Evolutionary conservation across 371 early-diverging fungal species (phyloP).

Genomic region (Conidiobolus incongruus): DNA sequence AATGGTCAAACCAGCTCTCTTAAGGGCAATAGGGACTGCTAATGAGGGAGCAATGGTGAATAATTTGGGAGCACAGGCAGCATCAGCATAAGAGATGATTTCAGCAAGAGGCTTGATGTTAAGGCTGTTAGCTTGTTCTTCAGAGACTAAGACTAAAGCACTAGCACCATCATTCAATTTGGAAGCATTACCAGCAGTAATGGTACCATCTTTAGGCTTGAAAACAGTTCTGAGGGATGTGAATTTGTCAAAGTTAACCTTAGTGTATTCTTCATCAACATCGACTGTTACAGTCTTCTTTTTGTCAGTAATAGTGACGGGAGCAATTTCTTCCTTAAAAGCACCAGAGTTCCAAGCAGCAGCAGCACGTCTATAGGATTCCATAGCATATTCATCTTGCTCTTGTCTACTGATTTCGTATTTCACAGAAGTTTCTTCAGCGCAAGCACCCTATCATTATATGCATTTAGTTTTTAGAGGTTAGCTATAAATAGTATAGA

Average conservation of each 20-base stretch:
- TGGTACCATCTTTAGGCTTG: slow-evolving; percentile 23
- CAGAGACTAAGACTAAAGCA: slow-evolving; percentile 70
- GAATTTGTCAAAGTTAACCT: slow-evolving; percentile 13
- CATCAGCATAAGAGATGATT: slow-evolving; percentile 43
- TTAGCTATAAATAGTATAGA: no score
- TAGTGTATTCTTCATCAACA: slow-evolving; percentile 53
- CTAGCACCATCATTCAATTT: slow-evolving; percentile 89
- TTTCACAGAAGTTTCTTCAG: slow-evolving; percentile 78
- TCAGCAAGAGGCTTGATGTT: slow-evolving; percentile 51
- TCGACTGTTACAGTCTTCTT: slow-evolving; percentile 60
- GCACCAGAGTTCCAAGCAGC: slow-evolving; percentile 43
- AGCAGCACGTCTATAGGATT: slow-evolving; percentile 71
- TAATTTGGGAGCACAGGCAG: slow-evolving; percentile 53
- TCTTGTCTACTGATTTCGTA: slow-evolving; percentile 52
- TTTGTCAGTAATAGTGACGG: slow-evolving; percentile 62
- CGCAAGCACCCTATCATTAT: slow-evolving; percentile 88
- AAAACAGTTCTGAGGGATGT: slow-evolving; percentile 5
- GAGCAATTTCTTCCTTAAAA: slow-evolving; percentile 71
- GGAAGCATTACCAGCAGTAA: slow-evolving; percentile 91
- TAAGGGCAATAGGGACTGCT: slow-evolving; percentile 73
- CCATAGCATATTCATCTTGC: slow-evolving; percentile 79
- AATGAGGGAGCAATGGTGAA: slow-evolving; percentile 86
- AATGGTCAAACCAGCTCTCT: slow-evolving; percentile 42
- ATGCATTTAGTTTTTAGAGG: no score
- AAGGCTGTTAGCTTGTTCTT: slow-evolving; percentile 43